Evolutionary conservation across 495 filamentous ascomycete genomes (phyloP).

Genomic region (Neurospora sp.): DNA sequence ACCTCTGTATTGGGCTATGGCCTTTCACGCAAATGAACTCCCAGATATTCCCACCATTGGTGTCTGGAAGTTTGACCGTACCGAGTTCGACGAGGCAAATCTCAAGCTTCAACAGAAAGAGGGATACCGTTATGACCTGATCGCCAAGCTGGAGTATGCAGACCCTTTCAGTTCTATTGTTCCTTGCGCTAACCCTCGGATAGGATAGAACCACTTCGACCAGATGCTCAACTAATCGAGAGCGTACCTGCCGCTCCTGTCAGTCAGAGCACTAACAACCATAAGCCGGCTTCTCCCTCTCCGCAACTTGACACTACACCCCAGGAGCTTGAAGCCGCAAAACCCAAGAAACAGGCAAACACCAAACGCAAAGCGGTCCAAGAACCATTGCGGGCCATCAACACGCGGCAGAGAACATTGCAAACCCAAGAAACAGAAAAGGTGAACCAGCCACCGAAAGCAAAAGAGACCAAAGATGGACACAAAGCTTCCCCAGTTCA

Average conservation of each 20-base stretch:
- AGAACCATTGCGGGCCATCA: neutral
- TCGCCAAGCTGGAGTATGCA: slow-evolving; percentile 6
- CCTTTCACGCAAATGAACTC: slow-evolving; percentile 8
- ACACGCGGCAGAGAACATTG: neutral
- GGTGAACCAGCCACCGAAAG: neutral
- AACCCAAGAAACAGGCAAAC: neutral
- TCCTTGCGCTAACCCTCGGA: neutral
- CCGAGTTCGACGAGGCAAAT: slow-evolving; percentile 12
- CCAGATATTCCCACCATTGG: slow-evolving; percentile 8
- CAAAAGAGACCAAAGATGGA: neutral
- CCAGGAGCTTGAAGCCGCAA: neutral
- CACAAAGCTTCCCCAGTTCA: neutral
- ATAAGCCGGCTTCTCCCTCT: neutral
- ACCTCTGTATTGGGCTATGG: slow-evolving; percentile 7
- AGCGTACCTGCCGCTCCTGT: neutral
- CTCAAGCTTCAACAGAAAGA: slow-evolving; percentile 5
- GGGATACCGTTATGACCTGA: slow-evolving; percentile 2
- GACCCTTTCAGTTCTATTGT: neutral
- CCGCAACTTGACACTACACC: neutral
- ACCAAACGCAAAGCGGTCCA: neutral
- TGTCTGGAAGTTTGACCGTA: slow-evolving; percentile 9
- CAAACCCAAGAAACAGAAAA: neutral
- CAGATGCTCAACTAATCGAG: neutral
- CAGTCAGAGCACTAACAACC: neutral
- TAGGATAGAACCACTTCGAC: neutral